Evolutionary conservation across 306 rosid species (phyloP).

Genomic region (Quillaja saponaria): DNA sequence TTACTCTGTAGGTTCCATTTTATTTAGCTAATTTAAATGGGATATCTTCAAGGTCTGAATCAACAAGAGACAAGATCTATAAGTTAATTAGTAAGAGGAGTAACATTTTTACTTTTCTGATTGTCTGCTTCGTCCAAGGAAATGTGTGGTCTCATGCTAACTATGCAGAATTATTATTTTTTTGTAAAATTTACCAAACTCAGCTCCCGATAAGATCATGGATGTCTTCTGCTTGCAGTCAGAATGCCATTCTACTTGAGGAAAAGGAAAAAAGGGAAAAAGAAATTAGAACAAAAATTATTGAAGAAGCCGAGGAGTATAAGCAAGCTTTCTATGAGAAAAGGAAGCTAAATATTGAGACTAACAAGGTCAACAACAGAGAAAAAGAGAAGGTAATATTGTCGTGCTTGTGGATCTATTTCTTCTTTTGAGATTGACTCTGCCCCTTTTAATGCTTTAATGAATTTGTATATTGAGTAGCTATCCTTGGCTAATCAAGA

Average conservation of each 20-base stretch:
- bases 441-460: conserved; percentile 16
- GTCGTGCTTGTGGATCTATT: conserved; percentile 14
- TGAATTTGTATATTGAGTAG: conserved; percentile 46
- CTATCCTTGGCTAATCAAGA: conserved; percentile 75
- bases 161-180: conserved; percentile 15
- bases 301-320: conserved; percentile 94
- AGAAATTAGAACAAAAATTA: conserved; percentile 80
- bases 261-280: conserved; percentile 96
- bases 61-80: no score
- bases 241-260: conserved; percentile 80
- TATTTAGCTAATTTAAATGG: no score
- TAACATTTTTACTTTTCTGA: conserved; percentile 11
- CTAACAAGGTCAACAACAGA: conserved; percentile 78
- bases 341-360: conserved; percentile 89
- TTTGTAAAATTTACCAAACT: conserved; percentile 22
- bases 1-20: no score
- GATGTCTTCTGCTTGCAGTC: conserved; percentile 53
- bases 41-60: no score
- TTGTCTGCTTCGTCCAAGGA: neutral
- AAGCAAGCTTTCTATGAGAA: conserved; percentile 82
- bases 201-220: conserved; percentile 17
- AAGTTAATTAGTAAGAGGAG: neutral
- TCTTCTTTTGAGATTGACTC: neutral
- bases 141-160: neutral
- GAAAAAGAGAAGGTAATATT: conserved; percentile 86